A percentile compares a stretch with the other conserved stretches of the same genome.
Conservation (phyloP, 495 filamentous ascomycete genomes). For the Lasiosphaeria miniovina region DNA sequence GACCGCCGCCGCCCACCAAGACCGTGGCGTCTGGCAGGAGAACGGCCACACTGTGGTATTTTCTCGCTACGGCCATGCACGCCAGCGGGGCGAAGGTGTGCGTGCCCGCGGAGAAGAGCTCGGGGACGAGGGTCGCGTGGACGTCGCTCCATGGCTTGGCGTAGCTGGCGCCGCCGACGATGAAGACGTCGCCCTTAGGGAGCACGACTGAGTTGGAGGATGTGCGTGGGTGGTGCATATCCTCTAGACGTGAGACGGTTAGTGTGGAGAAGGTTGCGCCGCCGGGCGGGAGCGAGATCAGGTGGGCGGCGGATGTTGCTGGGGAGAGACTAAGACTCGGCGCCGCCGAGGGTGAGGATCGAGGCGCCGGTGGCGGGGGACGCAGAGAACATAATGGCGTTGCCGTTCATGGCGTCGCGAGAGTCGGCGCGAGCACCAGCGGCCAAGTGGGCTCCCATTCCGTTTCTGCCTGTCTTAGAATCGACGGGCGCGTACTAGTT, state of each 20-base stretch:
- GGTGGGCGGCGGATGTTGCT: neutral
- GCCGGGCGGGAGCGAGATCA: neutral
- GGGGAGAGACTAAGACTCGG: neutral
- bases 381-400: neutral
- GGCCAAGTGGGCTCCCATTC: neutral
- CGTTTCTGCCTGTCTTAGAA: neutral
- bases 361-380: neutral
- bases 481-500: slow-evolving; percentile 57
- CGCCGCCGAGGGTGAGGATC: neutral
- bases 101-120: slow-evolving; percentile 11
- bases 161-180: slow-evolving; percentile 51
- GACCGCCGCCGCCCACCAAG: slow-evolving; percentile 54
- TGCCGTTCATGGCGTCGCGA: neutral
- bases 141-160: slow-evolving; percentile 50
- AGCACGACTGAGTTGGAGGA: slow-evolving; percentile 52
- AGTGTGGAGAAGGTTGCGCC: neutral
- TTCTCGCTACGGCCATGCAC: slow-evolving; percentile 44
- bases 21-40: slow-evolving; percentile 58
- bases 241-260: neutral
- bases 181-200: slow-evolving; percentile 54
- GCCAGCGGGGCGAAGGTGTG: slow-evolving; percentile 38
- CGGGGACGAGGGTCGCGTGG: slow-evolving; percentile 38
- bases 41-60: slow-evolving; percentile 55
- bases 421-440: neutral
- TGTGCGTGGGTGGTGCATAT: slow-evolving; percentile 15